Evolutionary conservation across 306 rosid species (phyloP), one percentile per base, ranked within the genome.

Genomic region (Trifolium dubium): DNA sequence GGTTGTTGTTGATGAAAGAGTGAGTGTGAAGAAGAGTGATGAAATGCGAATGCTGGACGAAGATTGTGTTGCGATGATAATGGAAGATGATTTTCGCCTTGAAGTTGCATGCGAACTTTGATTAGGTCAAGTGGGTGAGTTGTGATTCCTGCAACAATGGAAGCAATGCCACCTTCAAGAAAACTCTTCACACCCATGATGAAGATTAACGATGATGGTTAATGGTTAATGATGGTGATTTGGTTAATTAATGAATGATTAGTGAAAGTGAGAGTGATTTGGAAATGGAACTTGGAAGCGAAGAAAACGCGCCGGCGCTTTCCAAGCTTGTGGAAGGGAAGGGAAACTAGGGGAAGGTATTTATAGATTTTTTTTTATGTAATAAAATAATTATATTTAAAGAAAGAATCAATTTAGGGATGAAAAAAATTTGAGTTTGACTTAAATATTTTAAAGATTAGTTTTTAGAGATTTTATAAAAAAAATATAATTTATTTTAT

Each of bases 61-160:
- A 88, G 85, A 77, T 40, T 74, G 8, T 79, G 83, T 23, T 23
- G 23, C n/a, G n/a, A n/a, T 23, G 23, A 23, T 23, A 23, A 23
- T 3, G 2, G 43, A 8, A 14, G 67, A 5, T 0, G 46, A 4
- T 66, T 81, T 69, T 87, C 90, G 19, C 92, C 92, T 59, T 87
- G 91, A 56, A 92, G 93, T 13, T 92, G 98, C 94, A 92, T 90
- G 0, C 98, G 92, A 23, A 92, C 96, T 66, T 92, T 92, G 84
- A 92, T 90, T 9, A 92, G 90, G 76, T 92, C 98, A 1, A 84
- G 72, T 0, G 93, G 91, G 81, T 89, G 88, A 9, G 96, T 88
- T 15, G 88, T 70, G 32, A 78, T 83, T 6, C 90, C 89, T 1
- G 90, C 96, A 1, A 92, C 80, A 5, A 89, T 78, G 79, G 95